These are phyloP conservation scores for Dioscorea zingiberensis DNA, from an alignment of 106 monocot species.

Conservation along the genomic window DNA sequence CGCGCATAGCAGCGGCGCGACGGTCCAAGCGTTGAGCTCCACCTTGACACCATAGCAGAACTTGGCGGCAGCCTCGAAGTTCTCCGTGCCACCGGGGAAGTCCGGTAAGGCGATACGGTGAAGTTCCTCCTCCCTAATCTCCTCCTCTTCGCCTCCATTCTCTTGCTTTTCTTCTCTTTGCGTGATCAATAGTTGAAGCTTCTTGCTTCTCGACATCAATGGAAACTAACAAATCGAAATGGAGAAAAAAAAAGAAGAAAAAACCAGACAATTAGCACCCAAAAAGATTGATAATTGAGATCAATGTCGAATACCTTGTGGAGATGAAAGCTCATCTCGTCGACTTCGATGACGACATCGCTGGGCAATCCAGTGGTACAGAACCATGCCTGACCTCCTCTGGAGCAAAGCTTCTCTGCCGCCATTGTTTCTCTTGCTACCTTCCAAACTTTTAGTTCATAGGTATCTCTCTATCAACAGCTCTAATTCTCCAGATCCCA, in stretches of 20 bases:
- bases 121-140: constrained; percentile 17
- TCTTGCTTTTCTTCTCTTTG: constrained; percentile 23
- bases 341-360: constrained; percentile 76
- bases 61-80: constrained; percentile 82
- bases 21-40: constrained; percentile 56
- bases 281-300: too few relatives aligned
- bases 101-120: constrained; percentile 36
- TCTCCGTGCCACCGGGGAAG: constrained; percentile 64
- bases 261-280: too few relatives aligned
- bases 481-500: too few relatives aligned
- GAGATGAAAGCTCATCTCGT: constrained; percentile 77
- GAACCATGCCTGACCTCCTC: constrained; percentile 62
- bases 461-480: too few relatives aligned
- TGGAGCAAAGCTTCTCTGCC: constrained; percentile 27
- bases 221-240: constrained; percentile 45
- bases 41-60: constrained; percentile 86
- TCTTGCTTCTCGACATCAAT: constrained; percentile 69
- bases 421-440: constrained; percentile 23
- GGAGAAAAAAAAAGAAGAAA: too few relatives aligned
- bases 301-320: constrained; percentile 53
- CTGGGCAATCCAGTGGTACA: constrained; percentile 89
- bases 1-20: constrained; percentile 66
- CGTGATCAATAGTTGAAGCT: constrained; percentile 51
- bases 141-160: constrained; percentile 13
- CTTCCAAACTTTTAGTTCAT: too few relatives aligned